Evolutionary conservation across 2,329 filamentous ascomycete species (phyloP).

Genomic region (Alternaria alternata): DNA sequence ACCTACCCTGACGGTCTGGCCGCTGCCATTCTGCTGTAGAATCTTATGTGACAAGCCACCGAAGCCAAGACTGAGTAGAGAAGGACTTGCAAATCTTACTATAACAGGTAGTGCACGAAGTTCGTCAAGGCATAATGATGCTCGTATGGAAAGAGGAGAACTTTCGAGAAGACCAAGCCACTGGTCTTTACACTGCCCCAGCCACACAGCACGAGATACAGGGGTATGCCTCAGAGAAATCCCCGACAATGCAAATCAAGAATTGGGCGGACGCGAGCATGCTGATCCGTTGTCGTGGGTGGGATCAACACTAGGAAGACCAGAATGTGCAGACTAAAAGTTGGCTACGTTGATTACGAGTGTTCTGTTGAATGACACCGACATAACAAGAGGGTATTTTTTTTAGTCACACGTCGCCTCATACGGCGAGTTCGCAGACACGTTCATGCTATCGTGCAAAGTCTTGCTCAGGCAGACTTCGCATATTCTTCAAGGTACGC

Average conservation of each 20-base stretch:
- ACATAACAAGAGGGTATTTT: conserved; percentile 1
- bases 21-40: background rate
- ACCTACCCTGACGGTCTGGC: background rate
- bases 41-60: background rate
- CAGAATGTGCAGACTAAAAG: conserved; percentile 25
- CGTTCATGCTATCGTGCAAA: conserved; percentile 22
- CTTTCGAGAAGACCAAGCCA: conserved; percentile 29
- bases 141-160: conserved; percentile 3
- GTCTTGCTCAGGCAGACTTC: conserved; percentile 33
- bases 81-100: background rate
- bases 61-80: background rate
- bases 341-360: conserved; percentile 22
- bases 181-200: conserved; percentile 5
- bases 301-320: conserved; percentile 5
- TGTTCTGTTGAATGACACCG: conserved; percentile 38
- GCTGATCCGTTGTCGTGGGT: conserved; percentile 7
- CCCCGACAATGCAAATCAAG: conserved; percentile 29
- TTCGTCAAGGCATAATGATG: background rate
- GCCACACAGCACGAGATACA: conserved; percentile 12
- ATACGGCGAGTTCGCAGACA: conserved; percentile 14
- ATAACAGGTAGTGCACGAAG: conserved; percentile 7
- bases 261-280: conserved; percentile 20
- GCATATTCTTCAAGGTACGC: conserved; percentile 70
- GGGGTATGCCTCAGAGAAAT: conserved; percentile 26
- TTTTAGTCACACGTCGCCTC: background rate